phyloP scores from a whole-genome alignment of 495 filamentous ascomycete genomes.

The Aspergillus haitiensis region DNA sequence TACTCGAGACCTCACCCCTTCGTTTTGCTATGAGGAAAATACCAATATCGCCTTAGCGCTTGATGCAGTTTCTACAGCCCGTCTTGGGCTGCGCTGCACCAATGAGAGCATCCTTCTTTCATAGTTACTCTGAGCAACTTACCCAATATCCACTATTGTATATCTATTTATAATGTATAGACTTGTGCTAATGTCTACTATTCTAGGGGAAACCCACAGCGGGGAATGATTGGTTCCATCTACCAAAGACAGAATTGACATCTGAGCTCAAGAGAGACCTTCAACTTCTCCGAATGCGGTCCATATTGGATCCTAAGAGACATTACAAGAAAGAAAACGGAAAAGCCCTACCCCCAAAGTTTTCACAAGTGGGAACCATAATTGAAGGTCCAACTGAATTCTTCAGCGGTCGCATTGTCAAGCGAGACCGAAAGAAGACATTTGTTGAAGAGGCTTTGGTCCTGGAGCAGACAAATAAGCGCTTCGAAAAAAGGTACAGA shows the following conservation, averaged over 20 bases:
- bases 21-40: slow-evolving; percentile 68
- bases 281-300: slow-evolving; percentile 83
- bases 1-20: slow-evolving; percentile 2
- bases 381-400: slow-evolving; percentile 89
- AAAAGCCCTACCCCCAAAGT: slow-evolving; percentile 68
- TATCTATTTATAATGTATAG: background rate
- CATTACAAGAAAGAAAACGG: slow-evolving; percentile 85
- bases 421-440: slow-evolving; percentile 84
- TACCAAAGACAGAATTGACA: slow-evolving; percentile 80
- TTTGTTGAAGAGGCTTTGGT: slow-evolving; percentile 87
- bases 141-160: background rate
- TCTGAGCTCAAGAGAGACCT: slow-evolving; percentile 83
- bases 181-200: slow-evolving; percentile 32
- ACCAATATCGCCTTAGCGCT: slow-evolving; percentile 54
- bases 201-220: slow-evolving; percentile 58
- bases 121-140: slow-evolving; percentile 98
- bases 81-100: slow-evolving; percentile 74
- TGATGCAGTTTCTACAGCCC: slow-evolving; percentile 65
- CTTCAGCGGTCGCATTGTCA: slow-evolving; percentile 71
- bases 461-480: slow-evolving; percentile 55
- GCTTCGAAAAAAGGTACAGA: slow-evolving; percentile 70
- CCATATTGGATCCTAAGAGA: slow-evolving; percentile 82
- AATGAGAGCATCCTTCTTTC: slow-evolving; percentile 73
- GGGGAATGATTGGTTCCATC: slow-evolving; percentile 73
- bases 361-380: slow-evolving; percentile 84